Evolutionary conservation across 2,329 filamentous ascomycete species (phyloP), one percentile per base, ranked within the genome.

Genomic region (Fonsecaea nubica): DNA sequence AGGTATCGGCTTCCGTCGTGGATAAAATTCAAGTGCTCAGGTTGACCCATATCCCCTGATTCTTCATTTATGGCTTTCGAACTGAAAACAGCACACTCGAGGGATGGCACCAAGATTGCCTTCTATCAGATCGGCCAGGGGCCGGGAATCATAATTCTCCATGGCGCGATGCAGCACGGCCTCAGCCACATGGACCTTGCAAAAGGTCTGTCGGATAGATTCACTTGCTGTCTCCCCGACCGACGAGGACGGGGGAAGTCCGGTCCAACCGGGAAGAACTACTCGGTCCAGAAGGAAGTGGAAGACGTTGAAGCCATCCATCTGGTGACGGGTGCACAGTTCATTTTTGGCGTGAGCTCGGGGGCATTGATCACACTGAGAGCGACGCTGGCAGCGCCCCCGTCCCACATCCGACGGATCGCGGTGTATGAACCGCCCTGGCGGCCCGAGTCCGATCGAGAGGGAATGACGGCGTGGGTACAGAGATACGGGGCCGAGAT

Each of bases 391-490:
- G 55, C 57, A 12, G 65, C 60, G 3, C 61, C 59, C 8, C 36
- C 55, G 15, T 67, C 65, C 6, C 61, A 63, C 21, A 54, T 67
- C 3, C 56, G 38, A 13, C 55, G 56, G 6, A 63, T 67, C 53
- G 65, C 65, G 5, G 56, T 67, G 45, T 67, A 64, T 45, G 65
- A 67, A 45, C 65, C 65, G 15, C 65, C 65, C 13, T 67, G 65
- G 65, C 63, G 58, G 56, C 55, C 60, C 33, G 61, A 64, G 18
- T 10, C n/a, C 4, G 56, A 60, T 25, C 45, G 57, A 36, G 65
- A 67, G n/a, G 60, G n/a, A 7, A 58, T 53, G 48, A 64, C 21
- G 18, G 45, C 48, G 4, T 67, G 65, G 65, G 36, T 54, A 10
- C 32, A 15, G 32, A 53, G 65, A 33, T 67, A 64, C 33, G 45